phyloP scores from a whole-genome alignment of 352 stramenopile genomes.

The Globisporangium paddicum region DNA sequence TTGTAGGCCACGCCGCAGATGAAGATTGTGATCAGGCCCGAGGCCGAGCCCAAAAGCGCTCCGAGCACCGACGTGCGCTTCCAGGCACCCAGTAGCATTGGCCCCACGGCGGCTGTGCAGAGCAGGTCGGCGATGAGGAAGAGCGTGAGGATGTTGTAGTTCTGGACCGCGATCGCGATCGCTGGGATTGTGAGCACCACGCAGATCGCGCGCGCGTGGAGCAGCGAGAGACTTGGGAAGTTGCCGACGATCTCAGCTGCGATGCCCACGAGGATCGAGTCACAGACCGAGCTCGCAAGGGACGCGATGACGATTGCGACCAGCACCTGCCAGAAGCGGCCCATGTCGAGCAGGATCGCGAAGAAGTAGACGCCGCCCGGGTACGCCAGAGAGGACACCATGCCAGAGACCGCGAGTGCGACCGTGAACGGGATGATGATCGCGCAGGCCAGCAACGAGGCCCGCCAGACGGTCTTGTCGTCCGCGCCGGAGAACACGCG shows the following conservation, averaged over 20 bases:
- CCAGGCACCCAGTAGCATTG: slow-evolving; percentile 68
- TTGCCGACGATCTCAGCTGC: slow-evolving; percentile 65
- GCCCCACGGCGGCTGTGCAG: slow-evolving; percentile 64
- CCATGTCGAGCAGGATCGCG: slow-evolving; percentile 69
- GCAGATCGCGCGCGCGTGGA: slow-evolving; percentile 51
- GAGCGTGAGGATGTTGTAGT: slow-evolving; percentile 65
- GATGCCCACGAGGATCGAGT: slow-evolving; percentile 77
- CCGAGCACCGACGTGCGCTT: slow-evolving; percentile 34
- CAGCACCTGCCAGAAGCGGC: slow-evolving; percentile 57
- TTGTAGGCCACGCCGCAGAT: slow-evolving; percentile 49
- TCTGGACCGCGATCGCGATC: slow-evolving; percentile 58
- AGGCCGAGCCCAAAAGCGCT: slow-evolving; percentile 42
- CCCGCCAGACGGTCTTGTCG: slow-evolving; percentile 45
- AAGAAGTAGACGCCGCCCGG: slow-evolving; percentile 63
- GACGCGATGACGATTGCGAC: slow-evolving; percentile 67
- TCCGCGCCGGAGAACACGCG: slow-evolving; percentile 61
- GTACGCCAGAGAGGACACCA: slow-evolving; percentile 65
- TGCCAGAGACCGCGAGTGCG: slow-evolving; percentile 54
- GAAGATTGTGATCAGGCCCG: slow-evolving; percentile 70
- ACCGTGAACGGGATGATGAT: slow-evolving; percentile 74
- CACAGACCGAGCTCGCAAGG: slow-evolving; percentile 51
- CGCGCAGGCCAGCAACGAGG: slow-evolving; percentile 30
- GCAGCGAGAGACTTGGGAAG: slow-evolving; percentile 54
- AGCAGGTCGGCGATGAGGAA: slow-evolving; percentile 76
- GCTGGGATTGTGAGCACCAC: slow-evolving; percentile 67